phyloP scores from a whole-genome alignment of 106 monocot species.

The Dendrobium huoshanense region DNA sequence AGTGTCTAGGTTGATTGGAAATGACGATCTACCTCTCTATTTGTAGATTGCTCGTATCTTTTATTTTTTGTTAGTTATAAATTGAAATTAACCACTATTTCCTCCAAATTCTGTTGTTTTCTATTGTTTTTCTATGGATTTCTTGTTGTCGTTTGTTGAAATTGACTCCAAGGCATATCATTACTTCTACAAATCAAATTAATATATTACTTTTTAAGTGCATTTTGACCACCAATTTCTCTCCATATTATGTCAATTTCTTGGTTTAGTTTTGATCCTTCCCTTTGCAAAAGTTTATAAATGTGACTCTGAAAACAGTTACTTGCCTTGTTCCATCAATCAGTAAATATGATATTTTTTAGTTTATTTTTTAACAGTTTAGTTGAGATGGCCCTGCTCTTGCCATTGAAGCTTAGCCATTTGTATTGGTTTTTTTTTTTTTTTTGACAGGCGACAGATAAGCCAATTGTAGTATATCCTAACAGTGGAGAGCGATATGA shows the following conservation, averaged over 20 bases:
- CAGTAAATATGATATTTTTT: not conserved
- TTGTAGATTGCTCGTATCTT: too few relatives aligned
- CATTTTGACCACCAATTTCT: not conserved
- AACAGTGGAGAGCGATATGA: constrained; percentile 96
- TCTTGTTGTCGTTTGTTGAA: too few relatives aligned
- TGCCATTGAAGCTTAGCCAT: not conserved
- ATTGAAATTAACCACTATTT: too few relatives aligned
- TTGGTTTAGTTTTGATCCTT: not conserved
- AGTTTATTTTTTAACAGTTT: not conserved
- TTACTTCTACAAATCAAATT: not conserved
- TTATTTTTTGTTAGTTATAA: too few relatives aligned
- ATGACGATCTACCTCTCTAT: too few relatives aligned
- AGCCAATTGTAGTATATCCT: constrained; percentile 87
- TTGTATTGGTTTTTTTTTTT: not conserved
- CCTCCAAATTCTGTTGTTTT: too few relatives aligned
- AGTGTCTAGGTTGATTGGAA: too few relatives aligned
- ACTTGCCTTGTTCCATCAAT: not conserved
- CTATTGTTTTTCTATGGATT: too few relatives aligned
- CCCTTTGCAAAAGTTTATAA: not conserved
- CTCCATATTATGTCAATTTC: not conserved
- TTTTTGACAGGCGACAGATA: constrained; percentile 48
- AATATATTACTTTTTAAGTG: not conserved
- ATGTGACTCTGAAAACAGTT: not conserved
- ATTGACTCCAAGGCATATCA: too few relatives aligned
- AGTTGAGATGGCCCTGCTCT: not conserved